Conservation (phyloP, 768 basidiomycete genomes). For the Psilocybe tampanensis region DNA sequence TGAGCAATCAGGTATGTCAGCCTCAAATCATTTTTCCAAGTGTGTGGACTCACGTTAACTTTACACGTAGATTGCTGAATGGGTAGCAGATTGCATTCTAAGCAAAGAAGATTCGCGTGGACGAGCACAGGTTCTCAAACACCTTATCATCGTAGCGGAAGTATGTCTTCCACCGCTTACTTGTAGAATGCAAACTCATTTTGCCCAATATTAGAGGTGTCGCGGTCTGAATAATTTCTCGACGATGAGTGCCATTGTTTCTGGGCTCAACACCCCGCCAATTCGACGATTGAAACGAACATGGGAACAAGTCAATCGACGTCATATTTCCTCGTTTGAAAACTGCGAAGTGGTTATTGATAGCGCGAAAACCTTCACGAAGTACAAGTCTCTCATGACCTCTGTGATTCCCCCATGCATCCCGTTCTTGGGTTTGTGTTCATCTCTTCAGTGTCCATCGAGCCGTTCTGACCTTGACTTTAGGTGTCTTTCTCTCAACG, state of each 20-base stretch:
- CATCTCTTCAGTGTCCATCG: conserved; percentile 8
- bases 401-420: conserved; percentile 90
- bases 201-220: conserved; percentile 63
- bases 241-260: conserved; percentile 94
- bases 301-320: conserved; percentile 85
- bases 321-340: conserved; percentile 71
- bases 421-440: conserved; percentile 84
- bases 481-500: conserved; percentile 94
- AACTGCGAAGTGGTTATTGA: conserved; percentile 89
- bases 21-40: background rate
- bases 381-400: conserved; percentile 86
- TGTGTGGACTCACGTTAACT: background rate
- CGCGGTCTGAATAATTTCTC: conserved; percentile 91
- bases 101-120: conserved; percentile 79
- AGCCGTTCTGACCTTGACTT: background rate
- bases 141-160: conserved; percentile 90
- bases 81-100: conserved; percentile 87
- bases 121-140: conserved; percentile 81
- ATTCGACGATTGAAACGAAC: conserved; percentile 92
- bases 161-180: conserved; percentile 46
- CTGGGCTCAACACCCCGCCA: conserved; percentile 91
- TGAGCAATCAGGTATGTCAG: conserved; percentile 77
- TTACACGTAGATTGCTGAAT: conserved; percentile 87
- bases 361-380: conserved; percentile 91
- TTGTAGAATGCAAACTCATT: background rate